Conservation (phyloP, 2,329 filamentous ascomycete species). For the Sclerotinia nivalis region DNA sequence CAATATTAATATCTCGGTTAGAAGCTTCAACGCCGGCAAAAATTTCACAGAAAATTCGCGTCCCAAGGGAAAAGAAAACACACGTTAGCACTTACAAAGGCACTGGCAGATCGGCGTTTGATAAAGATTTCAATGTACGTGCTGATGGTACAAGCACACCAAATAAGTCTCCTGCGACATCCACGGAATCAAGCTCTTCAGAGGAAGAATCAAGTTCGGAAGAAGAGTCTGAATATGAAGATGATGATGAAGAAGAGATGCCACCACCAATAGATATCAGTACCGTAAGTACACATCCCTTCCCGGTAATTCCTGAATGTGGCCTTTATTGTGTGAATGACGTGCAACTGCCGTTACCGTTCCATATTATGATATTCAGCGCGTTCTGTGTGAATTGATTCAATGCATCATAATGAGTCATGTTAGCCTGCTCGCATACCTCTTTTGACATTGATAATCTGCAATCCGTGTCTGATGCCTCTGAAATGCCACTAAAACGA, state of each 20-base stretch:
- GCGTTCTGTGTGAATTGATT: not conserved
- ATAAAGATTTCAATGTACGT: conserved; percentile 30
- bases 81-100: conserved; percentile 36
- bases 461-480: not conserved
- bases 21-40: conserved; percentile 31
- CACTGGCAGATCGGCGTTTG: conserved; percentile 31
- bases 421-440: not conserved
- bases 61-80: conserved; percentile 33
- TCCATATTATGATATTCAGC: not conserved
- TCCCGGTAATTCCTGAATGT: not conserved
- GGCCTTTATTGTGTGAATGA: not conserved
- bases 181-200: conserved; percentile 39
- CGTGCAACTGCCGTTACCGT: not conserved
- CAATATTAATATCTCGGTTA: conserved; percentile 25
- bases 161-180: conserved; percentile 29
- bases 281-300: conserved; percentile 34
- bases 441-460: not conserved
- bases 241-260: conserved; percentile 36
- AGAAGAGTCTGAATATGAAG: conserved; percentile 41
- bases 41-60: conserved; percentile 33
- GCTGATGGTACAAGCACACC: conserved; percentile 29
- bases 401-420: not conserved
- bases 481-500: not conserved
- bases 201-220: conserved; percentile 40
- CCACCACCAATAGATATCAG: conserved; percentile 35